These are phyloP conservation scores for Helicostylum pulchrum DNA, from an alignment of 192 early-diverging fungal genomes.

Conservation along the genomic window DNA sequence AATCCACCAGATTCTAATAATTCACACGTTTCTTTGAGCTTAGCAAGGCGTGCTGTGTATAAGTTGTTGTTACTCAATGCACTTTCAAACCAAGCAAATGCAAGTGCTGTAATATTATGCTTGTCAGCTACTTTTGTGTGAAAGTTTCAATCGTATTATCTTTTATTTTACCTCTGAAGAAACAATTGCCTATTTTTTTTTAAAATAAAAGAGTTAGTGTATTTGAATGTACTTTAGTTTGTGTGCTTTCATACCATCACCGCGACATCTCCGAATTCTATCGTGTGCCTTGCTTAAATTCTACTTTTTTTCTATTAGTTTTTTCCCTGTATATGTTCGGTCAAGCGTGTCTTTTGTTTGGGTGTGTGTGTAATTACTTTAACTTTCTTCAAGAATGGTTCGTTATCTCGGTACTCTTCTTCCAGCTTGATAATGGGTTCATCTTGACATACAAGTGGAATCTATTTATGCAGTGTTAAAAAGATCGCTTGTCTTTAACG, in stretches of 20 bases:
- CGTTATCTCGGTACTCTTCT: slow-evolving; percentile 51
- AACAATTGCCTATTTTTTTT: slow-evolving; percentile 53
- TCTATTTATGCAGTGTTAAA: slow-evolving; percentile 9
- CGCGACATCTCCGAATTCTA: slow-evolving; percentile 52
- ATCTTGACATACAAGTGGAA: slow-evolving; percentile 51
- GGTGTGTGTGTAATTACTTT: slow-evolving; percentile 29
- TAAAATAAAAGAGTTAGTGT: no score
- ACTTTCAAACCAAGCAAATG: slow-evolving; percentile 63
- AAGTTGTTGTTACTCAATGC: slow-evolving; percentile 28
- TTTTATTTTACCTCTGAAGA: slow-evolving; percentile 50
- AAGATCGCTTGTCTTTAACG: no score
- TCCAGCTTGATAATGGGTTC: slow-evolving; percentile 44
- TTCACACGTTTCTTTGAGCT: slow-evolving; percentile 40
- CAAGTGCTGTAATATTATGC: slow-evolving; percentile 41
- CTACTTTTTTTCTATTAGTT: slow-evolving; percentile 24
- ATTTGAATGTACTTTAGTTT: no score
- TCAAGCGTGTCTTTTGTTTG: not conserved
- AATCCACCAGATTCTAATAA: slow-evolving; percentile 43
- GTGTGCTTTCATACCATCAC: slow-evolving; percentile 45
- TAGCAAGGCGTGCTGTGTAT: slow-evolving; percentile 25
- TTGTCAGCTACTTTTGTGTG: not conserved
- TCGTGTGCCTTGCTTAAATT: slow-evolving; percentile 43
- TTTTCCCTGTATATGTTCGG: not conserved
- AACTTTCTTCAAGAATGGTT: slow-evolving; percentile 49
- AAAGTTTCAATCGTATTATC: not conserved